Conservation (phyloP, 495 filamentous ascomycete species). For the Chaetomium fimeti region DNA sequence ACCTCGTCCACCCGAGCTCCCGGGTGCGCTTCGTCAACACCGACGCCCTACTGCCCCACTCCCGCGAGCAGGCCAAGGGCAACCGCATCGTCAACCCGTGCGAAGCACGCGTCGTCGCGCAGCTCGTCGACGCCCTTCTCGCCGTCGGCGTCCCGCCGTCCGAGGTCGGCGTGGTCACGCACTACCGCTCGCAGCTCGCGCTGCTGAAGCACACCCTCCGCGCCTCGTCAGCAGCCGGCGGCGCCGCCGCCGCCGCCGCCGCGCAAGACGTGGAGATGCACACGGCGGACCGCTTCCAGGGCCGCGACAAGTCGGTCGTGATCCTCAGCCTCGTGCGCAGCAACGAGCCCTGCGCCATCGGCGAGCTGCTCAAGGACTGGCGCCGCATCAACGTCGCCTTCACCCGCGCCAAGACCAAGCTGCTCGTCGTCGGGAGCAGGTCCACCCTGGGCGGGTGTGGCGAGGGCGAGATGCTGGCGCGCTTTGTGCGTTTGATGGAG, state of each 20-base stretch:
- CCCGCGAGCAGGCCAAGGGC: conserved; percentile 69
- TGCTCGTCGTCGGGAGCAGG: conserved; percentile 80
- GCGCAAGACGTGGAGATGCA: conserved; percentile 75
- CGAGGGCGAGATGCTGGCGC: conserved; percentile 71
- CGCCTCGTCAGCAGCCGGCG: conserved; percentile 4
- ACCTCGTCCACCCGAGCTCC: conserved; percentile 63
- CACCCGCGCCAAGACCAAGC: conserved; percentile 84
- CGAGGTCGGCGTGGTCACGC: conserved; percentile 95
- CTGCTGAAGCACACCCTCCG: conserved; percentile 49
- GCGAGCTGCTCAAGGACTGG: conserved; percentile 89
- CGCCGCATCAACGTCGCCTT: conserved; percentile 92
- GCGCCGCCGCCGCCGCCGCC: not conserved
- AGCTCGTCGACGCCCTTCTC: conserved; percentile 77
- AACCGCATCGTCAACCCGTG: conserved; percentile 81
- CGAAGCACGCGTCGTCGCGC: conserved; percentile 70
- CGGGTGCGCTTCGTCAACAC: conserved; percentile 88
- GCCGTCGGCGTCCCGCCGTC: conserved; percentile 66
- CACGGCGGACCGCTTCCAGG: conserved; percentile 94
- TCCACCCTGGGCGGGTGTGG: conserved; percentile 62
- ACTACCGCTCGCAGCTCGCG: conserved; percentile 87
- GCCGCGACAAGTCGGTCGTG: conserved; percentile 88
- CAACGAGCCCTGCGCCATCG: conserved; percentile 75
- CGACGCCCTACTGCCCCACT: conserved; percentile 64
- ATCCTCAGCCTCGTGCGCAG: conserved; percentile 82
- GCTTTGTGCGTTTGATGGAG: conserved; percentile 75